phyloP scores from a whole-genome alignment of 2,329 filamentous ascomycete species.

The Shiraia bambusicola region DNA sequence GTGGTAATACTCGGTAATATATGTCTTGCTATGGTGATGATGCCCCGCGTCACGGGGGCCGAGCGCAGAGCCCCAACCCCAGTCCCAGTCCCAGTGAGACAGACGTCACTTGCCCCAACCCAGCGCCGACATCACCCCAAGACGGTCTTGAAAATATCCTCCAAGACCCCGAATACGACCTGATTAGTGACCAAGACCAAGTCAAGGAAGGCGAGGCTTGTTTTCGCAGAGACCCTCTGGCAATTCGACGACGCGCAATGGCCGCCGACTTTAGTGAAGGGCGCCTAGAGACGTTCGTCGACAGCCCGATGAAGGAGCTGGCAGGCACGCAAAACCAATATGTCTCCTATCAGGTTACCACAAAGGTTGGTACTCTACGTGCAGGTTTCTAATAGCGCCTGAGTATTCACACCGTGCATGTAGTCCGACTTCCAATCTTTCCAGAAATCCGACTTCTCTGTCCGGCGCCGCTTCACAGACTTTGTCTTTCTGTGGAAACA shows the following conservation, averaged over 20 bases:
- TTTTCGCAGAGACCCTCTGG: slow-evolving; percentile 5
- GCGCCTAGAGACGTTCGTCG: slow-evolving; percentile 78
- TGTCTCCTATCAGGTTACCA: slow-evolving; percentile 92
- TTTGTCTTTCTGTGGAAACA: slow-evolving; percentile 96
- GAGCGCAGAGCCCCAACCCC: slow-evolving; percentile 6
- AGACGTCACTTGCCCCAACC: slow-evolving; percentile 16
- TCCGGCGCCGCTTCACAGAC: slow-evolving; percentile 93
- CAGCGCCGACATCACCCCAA: slow-evolving; percentile 5
- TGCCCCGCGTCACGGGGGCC: not conserved
- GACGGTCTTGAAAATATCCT: slow-evolving; percentile 7
- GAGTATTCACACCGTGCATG: slow-evolving; percentile 10
- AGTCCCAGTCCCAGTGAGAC: slow-evolving; percentile 2
- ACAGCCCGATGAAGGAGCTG: slow-evolving; percentile 86
- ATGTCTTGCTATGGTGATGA: not conserved
- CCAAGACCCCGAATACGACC: slow-evolving; percentile 18
- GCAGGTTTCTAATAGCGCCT: slow-evolving; percentile 1
- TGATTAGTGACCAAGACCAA: slow-evolving; percentile 11
- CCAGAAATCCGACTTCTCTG: slow-evolving; percentile 73
- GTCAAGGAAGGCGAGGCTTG: slow-evolving; percentile 8
- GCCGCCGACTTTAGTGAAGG: slow-evolving; percentile 56
- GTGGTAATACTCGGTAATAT: too few species aligned
- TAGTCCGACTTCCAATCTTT: slow-evolving; percentile 95
- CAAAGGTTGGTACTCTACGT: slow-evolving; percentile 60
- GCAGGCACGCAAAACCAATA: slow-evolving; percentile 96
- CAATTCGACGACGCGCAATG: slow-evolving; percentile 28